Base-by-base conservation (phyloP, 208 protist species). In the Perkinsela sp. region DNA sequence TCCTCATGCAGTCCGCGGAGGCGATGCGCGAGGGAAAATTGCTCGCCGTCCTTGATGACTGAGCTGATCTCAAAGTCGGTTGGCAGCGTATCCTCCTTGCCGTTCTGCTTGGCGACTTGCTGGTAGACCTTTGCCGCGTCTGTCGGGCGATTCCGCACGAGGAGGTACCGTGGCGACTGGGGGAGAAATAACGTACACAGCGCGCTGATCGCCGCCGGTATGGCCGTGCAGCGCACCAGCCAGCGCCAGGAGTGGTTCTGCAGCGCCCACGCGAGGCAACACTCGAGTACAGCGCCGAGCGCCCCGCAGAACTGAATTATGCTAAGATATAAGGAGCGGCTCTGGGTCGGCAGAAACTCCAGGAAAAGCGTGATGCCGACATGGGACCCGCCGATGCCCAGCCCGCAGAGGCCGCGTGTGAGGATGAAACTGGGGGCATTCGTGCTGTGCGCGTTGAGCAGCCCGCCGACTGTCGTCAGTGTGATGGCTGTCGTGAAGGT, bases 311-410 rank as follows among this genome's bases (percentile, higher is more conserved):
- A 68, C 22, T 28, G 28, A 31, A 71, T 48, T 13, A 28, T 16
- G 30, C 66, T 68, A 22, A 71, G 22, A 22, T 28, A 68, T 16
- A n/a, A 13, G 6, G 22, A n/a, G 29, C 69, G 69, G 28, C n/a
- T n/a, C 28, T 22, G 16, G 15, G 67, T 66, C 69, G 69, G 69
- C 48, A 71, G 15, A 28, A 71, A 71, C 69, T 71, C 69, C 16
- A 28, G 16, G n/a, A 71, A 31, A 22, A 71, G 68, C 31, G 68
- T 32, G 6, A 28, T 13, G 22, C 30, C 31, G 16, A n/a, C 15
- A 28, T 69, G 68, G 30, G 32, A 2, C 2, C 68, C 68, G 28
- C 68, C 68, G 68, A 66, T 28, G 31, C 68, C 68, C 30, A 69
- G 31, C 22, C 68, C 68, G 30, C n/a, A n/a, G 68, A 69, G 6